phyloP scores from a whole-genome alignment of 139 green algal species.

The Gonium pectorale region DNA sequence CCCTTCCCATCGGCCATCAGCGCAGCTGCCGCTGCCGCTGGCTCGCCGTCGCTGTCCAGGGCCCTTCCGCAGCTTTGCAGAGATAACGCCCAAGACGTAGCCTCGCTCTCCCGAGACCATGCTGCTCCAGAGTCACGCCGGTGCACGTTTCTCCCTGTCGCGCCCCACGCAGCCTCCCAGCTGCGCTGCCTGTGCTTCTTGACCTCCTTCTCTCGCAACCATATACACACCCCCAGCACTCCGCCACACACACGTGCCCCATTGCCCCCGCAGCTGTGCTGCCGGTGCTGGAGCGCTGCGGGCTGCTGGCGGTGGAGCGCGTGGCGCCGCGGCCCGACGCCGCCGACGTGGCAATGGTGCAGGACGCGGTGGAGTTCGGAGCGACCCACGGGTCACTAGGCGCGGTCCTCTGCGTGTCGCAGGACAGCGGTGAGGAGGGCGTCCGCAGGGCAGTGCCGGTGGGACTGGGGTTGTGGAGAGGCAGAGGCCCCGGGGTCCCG shows the following conservation, averaged over 20 bases:
- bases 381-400: not conserved
- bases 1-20: no score
- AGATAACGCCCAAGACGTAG: no score
- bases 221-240: not conserved
- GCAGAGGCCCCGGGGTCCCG: no score
- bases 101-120: no score
- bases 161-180: not conserved
- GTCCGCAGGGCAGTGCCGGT: no score
- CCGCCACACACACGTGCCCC: no score
- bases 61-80: no score
- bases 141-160: not conserved
- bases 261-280: not conserved
- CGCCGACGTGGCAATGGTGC: conserved; percentile 4
- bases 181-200: not conserved
- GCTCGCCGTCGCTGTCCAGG: no score
- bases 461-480: no score
- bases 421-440: conserved; percentile 12
- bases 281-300: not conserved
- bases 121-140: no score
- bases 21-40: no score
- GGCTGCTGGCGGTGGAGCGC: not conserved
- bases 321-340: conserved; percentile 28
- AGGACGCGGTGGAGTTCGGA: conserved; percentile 13
- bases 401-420: conserved; percentile 16
- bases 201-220: not conserved